phyloP scores from a whole-genome alignment of 2,329 filamentous ascomycete genomes.

The Pseudogymnoascus sp. region DNA sequence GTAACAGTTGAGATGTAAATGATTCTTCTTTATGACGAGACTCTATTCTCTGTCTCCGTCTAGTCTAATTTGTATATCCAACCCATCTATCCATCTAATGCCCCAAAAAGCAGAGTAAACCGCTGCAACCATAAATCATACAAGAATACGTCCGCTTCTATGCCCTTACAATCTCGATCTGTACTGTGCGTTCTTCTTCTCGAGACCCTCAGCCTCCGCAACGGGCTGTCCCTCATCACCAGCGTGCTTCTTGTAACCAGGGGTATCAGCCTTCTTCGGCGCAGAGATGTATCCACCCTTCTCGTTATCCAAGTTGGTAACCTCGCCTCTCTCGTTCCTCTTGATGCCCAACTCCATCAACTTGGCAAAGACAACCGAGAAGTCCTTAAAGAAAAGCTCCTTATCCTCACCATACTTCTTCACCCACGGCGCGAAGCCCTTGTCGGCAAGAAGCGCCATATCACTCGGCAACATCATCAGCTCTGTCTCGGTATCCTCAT shows the following conservation, averaged over 20 bases:
- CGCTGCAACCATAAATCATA: conserved; percentile 19
- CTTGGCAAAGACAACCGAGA: conserved; percentile 51
- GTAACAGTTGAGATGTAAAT: background rate
- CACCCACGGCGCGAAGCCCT: conserved; percentile 48
- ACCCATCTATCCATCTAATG: conserved; percentile 10
- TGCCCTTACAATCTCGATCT: conserved; percentile 32
- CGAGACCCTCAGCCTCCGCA: conserved; percentile 26
- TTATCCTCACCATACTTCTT: conserved; percentile 53
- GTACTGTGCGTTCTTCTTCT: conserved; percentile 23
- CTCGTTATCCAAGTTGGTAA: conserved; percentile 50
- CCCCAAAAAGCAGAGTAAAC: background rate
- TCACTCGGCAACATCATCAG: conserved; percentile 64
- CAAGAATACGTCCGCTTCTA: conserved; percentile 23
- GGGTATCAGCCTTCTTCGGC: conserved; percentile 44
- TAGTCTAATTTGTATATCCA: conserved; percentile 11
- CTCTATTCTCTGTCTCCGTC: conserved; percentile 12
- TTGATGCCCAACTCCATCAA: conserved; percentile 53
- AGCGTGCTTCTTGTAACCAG: conserved; percentile 28
- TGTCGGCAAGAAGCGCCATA: conserved; percentile 49
- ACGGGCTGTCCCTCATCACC: conserved; percentile 30
- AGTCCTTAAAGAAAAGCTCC: conserved; percentile 55
- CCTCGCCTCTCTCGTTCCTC: conserved; percentile 44
- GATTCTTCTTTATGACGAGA: conserved; percentile 4
- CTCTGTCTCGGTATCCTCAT: conserved; percentile 46
- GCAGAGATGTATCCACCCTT: conserved; percentile 50